These are phyloP conservation scores for Rhodotorula sp. DNA, from an alignment of 1,284 basidiomycete genomes.

Conservation along the genomic window DNA sequence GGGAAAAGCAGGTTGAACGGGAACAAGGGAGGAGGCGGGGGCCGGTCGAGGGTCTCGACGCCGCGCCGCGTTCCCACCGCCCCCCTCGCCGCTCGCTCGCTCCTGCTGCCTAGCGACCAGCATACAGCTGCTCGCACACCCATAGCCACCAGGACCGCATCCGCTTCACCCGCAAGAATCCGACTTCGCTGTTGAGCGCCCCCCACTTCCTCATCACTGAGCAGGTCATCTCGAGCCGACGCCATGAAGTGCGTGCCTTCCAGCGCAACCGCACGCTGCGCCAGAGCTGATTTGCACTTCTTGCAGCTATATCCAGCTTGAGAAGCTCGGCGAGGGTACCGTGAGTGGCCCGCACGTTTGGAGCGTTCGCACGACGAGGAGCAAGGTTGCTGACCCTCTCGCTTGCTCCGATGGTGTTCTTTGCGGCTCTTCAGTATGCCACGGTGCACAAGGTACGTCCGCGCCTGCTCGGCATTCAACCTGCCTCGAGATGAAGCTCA, in stretches of 20 bases:
- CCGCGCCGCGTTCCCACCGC: too few species aligned
- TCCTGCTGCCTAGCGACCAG: too few species aligned
- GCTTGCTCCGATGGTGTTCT: neutral
- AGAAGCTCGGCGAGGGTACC: constrained; percentile 54
- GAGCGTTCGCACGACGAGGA: neutral
- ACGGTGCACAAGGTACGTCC: constrained; percentile 62
- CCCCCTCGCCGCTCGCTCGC: too few species aligned
- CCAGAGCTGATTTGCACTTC: neutral
- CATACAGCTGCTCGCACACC: too few species aligned
- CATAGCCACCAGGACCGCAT: too few species aligned
- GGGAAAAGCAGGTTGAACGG: too few species aligned
- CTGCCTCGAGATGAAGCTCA: neutral
- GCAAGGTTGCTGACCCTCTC: neutral
- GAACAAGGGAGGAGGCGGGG: too few species aligned
- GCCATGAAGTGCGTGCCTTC: neutral
- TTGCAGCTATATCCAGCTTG: constrained; percentile 45
- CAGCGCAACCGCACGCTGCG: neutral
- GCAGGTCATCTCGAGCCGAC: neutral
- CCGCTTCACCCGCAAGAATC: neutral
- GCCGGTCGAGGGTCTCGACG: too few species aligned
- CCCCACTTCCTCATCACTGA: neutral
- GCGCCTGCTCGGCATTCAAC: too few species aligned
- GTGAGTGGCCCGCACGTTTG: constrained; percentile 19
- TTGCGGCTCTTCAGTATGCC: constrained; percentile 25
- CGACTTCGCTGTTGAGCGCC: neutral